These are phyloP conservation scores for Huntiella decipiens DNA, from an alignment of 2,329 filamentous ascomycete genomes.

Conservation along the genomic window DNA sequence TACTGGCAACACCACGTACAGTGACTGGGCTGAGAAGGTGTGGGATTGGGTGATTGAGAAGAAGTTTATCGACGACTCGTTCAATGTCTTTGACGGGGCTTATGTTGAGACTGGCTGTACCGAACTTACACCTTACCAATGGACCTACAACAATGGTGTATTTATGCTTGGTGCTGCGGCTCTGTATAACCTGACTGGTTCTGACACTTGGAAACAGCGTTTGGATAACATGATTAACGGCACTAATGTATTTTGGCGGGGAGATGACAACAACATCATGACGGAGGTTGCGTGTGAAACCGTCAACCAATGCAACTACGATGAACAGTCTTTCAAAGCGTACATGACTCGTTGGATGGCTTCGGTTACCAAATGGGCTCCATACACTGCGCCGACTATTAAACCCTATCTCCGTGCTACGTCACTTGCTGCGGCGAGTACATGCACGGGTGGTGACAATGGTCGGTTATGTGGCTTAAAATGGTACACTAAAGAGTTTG, in stretches of 20 bases:
- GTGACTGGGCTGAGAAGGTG: constrained; percentile 53
- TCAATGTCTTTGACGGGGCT: constrained; percentile 43
- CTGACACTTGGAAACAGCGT: constrained; percentile 36
- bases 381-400: constrained; percentile 33
- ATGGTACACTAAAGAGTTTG: constrained; percentile 37
- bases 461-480: constrained; percentile 39
- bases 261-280: constrained; percentile 36
- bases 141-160: constrained; percentile 49
- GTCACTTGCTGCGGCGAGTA: constrained; percentile 34
- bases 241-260: constrained; percentile 34
- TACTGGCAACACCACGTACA: constrained; percentile 59
- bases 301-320: constrained; percentile 38
- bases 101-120: constrained; percentile 39
- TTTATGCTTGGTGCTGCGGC: constrained; percentile 48
- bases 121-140: constrained; percentile 40
- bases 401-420: constrained; percentile 35
- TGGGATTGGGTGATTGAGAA: constrained; percentile 49
- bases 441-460: constrained; percentile 38
- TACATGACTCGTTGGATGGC: constrained; percentile 44
- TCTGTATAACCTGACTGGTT: constrained; percentile 44
- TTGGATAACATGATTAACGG: constrained; percentile 37
- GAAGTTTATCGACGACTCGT: constrained; percentile 39
- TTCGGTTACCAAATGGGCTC: constrained; percentile 42
- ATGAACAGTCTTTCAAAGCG: constrained; percentile 46
- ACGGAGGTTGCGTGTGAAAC: constrained; percentile 47